Conservation (phyloP, 2,329 filamentous ascomycete genomes). For the Arthroderma sp. region DNA sequence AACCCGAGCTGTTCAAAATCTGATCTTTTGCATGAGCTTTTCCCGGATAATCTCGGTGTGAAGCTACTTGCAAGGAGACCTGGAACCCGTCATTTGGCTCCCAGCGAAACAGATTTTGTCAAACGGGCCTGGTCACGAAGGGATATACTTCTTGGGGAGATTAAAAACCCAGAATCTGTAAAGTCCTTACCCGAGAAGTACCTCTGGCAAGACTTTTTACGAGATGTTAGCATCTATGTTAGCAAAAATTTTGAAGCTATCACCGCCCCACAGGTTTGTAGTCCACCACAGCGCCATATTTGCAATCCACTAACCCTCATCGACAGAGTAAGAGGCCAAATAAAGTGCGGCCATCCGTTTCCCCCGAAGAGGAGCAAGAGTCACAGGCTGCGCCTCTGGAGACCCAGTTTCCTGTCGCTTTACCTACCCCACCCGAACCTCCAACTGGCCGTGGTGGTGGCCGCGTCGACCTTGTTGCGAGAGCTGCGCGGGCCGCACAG, state of each 20-base stretch:
- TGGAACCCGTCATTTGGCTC: slow-evolving; percentile 40
- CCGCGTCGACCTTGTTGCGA: slow-evolving; percentile 34
- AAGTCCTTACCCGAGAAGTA: slow-evolving; percentile 45
- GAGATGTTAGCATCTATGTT: slow-evolving; percentile 45
- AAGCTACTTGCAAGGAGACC: slow-evolving; percentile 42
- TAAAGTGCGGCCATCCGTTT: slow-evolving; percentile 25
- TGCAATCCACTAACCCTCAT: not conserved
- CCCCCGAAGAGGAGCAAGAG: slow-evolving; percentile 22
- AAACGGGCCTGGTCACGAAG: slow-evolving; percentile 41
- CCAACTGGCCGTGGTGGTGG: slow-evolving; percentile 26
- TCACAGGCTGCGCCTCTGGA: slow-evolving; percentile 26
- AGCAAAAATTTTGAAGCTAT: slow-evolving; percentile 44
- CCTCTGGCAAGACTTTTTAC: slow-evolving; percentile 50
- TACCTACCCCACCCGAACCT: slow-evolving; percentile 25
- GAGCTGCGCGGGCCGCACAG: slow-evolving; percentile 35
- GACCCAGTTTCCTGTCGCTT: slow-evolving; percentile 28
- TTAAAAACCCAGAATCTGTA: slow-evolving; percentile 38
- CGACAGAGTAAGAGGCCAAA: slow-evolving; percentile 25
- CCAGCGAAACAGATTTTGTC: slow-evolving; percentile 48
- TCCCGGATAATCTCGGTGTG: slow-evolving; percentile 44
- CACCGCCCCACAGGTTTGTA: slow-evolving; percentile 33
- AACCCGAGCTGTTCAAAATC: slow-evolving; percentile 42
- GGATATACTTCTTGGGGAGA: slow-evolving; percentile 43
- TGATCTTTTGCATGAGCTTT: slow-evolving; percentile 46
- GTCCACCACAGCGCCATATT: not conserved